Evolutionary conservation across 2,329 filamentous ascomycete genomes (phyloP), one percentile per base, ranked within the genome.

Genomic region (Fusarium verticillioides): DNA sequence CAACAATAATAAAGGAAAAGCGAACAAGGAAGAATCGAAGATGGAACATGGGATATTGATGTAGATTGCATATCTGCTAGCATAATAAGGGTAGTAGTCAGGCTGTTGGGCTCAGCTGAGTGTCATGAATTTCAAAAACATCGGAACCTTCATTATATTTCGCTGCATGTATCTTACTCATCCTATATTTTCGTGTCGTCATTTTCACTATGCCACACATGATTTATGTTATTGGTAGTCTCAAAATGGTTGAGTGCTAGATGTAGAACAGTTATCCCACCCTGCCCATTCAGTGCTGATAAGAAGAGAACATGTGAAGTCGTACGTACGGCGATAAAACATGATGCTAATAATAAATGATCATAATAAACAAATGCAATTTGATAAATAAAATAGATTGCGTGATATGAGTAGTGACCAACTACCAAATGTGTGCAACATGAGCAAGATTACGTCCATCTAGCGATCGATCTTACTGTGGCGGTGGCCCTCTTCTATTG

Each of bases 1-100:
- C 83, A 82, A 49, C 80, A 82, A 72, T 83, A 77, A 72, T 39
- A 21, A 56, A 30, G 12, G 19, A 43, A 60, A 43, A 43, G 47
- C 23, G 42, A 37, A 40, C 19, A 46, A 43, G 28, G 7, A 69
- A 70, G 56, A 65, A 46, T 18, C 60, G 54, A 40, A 60, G 60
- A n/a, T 40, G 47, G 65, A 54, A 43, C 57, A 49, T n/a, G 49
- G 53, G 43, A 30, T 44, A 44, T 40, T 46, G 63, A 40, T 59
- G 39, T 49, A 52, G 36, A 58, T 64, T 47, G 39, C 67, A 64
- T 62, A 74, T 53, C 68, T 69, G 53, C 56, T 54, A 74, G 59
- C 52, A 60, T 39, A 60, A 50, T 49, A 34, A 43, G 42, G 46
- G 21, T 42, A 54, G 44, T 43, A 34, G 44, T 37, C 21, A 63